These are phyloP conservation scores for Penicillium corylophilum DNA, from an alignment of 2,329 filamentous ascomycete genomes.

Conservation along the genomic window DNA sequence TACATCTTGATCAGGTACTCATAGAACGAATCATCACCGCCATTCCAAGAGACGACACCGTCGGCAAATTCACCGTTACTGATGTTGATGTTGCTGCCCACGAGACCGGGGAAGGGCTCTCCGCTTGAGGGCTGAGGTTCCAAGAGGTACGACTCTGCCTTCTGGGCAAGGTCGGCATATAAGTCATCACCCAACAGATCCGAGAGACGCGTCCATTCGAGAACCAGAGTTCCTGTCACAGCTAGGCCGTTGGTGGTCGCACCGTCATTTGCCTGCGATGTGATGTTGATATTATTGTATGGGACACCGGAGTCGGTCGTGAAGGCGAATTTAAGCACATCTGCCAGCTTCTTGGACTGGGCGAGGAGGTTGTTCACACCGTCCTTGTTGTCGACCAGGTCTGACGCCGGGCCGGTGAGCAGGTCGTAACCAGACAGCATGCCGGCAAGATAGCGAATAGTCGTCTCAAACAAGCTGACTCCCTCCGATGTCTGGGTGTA, in stretches of 20 bases:
- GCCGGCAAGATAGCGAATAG: conserved; percentile 81
- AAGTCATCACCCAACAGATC: conserved; percentile 68
- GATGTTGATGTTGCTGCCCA: conserved; percentile 68
- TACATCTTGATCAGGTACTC: conserved; percentile 93
- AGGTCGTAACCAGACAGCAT: conserved; percentile 70
- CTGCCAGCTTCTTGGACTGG: conserved; percentile 68
- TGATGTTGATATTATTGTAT: conserved; percentile 65
- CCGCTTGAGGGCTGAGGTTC: conserved; percentile 60
- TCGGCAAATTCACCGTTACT: conserved; percentile 66
- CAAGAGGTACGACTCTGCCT: conserved; percentile 68
- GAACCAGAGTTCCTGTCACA: conserved; percentile 71
- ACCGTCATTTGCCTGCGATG: conserved; percentile 51
- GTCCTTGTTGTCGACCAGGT: conserved; percentile 48
- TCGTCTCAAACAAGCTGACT: conserved; percentile 85
- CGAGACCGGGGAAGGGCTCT: conserved; percentile 74
- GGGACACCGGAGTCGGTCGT: conserved; percentile 74
- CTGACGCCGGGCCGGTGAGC: conserved; percentile 63
- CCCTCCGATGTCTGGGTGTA: conserved; percentile 61
- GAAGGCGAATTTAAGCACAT: conserved; percentile 75
- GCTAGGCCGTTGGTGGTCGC: conserved; percentile 68
- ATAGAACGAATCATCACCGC: conserved; percentile 77
- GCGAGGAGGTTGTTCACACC: conserved; percentile 61
- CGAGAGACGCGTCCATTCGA: conserved; percentile 81
- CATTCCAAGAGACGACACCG: conserved; percentile 70
- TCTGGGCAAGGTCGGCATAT: conserved; percentile 67